These are phyloP conservation scores for Euphorbia schlechtendalii DNA, from an alignment of 441 rosid genomes.

Conservation along the genomic window DNA sequence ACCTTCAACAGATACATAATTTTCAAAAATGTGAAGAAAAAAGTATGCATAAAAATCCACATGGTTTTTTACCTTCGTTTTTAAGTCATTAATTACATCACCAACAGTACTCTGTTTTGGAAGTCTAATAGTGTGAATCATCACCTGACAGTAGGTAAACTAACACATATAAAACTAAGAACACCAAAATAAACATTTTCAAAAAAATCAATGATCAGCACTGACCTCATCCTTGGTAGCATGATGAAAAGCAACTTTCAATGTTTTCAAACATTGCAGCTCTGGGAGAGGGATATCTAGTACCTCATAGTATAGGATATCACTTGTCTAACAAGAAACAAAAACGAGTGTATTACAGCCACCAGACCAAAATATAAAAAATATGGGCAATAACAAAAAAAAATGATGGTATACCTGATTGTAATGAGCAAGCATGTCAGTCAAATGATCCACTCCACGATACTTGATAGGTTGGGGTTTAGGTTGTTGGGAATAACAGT, in stretches of 20 bases:
- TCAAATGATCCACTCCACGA: constrained; percentile 77
- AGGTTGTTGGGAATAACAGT: constrained; percentile 98
- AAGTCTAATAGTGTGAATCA: constrained; percentile 73
- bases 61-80: constrained; percentile 50
- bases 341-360: constrained; percentile 15
- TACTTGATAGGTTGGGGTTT: constrained; percentile 91
- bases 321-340: constrained; percentile 59
- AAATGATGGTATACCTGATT: constrained; percentile 58
- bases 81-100: constrained; percentile 79
- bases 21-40: not conserved
- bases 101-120: constrained; percentile 97
- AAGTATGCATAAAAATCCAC: not conserved
- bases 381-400: not conserved
- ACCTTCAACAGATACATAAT: not conserved
- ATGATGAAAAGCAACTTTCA: constrained; percentile 87
- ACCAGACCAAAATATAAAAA: constrained; percentile 9
- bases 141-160: constrained; percentile 16
- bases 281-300: constrained; percentile 97
- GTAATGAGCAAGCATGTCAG: constrained; percentile 88
- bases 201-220: not conserved
- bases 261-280: constrained; percentile 79
- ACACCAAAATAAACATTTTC: not conserved
- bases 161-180: constrained; percentile 1
- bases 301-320: constrained; percentile 89
- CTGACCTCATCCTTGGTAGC: constrained; percentile 82